These are phyloP conservation scores for Diaporthe nobilis DNA, from an alignment of 2,329 filamentous ascomycete species.

Conservation along the genomic window DNA sequence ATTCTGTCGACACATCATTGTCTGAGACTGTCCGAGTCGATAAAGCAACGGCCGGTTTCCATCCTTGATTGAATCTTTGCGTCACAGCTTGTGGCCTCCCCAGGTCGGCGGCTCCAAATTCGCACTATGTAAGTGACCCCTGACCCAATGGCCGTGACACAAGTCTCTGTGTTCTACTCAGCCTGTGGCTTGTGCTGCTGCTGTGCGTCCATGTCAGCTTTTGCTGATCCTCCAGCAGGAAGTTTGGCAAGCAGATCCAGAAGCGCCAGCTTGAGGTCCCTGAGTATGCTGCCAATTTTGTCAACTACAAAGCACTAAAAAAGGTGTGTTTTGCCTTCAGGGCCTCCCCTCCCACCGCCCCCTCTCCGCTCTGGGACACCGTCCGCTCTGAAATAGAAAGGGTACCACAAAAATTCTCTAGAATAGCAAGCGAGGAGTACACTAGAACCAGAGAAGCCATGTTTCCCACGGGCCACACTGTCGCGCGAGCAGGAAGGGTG, in stretches of 20 bases:
- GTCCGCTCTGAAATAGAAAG: background rate
- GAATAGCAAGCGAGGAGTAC: background rate
- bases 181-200: slow-evolving; percentile 12
- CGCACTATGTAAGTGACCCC: slow-evolving; percentile 53
- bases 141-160: slow-evolving; percentile 6
- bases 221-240: slow-evolving; percentile 72
- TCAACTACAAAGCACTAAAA: slow-evolving; percentile 99
- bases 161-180: background rate
- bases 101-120: slow-evolving; percentile 45
- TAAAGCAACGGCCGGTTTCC: background rate
- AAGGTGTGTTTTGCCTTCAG: slow-evolving; percentile 74
- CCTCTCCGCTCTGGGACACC: background rate
- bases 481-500: background rate
- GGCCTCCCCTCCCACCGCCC: background rate
- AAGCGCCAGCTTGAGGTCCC: slow-evolving; percentile 99
- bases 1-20: background rate
- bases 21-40: slow-evolving; percentile 28
- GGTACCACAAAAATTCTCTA: slow-evolving; percentile 13
- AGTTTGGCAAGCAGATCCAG: slow-evolving; percentile 99
- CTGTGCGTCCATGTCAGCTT: slow-evolving; percentile 11
- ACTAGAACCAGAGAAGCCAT: background rate
- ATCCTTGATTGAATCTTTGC: slow-evolving; percentile 15
- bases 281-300: slow-evolving; percentile 98
- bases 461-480: background rate
- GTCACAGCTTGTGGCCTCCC: slow-evolving; percentile 37